Percentiles rank a stretch among this genome's conserved stretches.
Evolutionary conservation across 2,329 filamentous ascomycete species (phyloP).

Genomic region (Pyrenochaeta sp.): DNA sequence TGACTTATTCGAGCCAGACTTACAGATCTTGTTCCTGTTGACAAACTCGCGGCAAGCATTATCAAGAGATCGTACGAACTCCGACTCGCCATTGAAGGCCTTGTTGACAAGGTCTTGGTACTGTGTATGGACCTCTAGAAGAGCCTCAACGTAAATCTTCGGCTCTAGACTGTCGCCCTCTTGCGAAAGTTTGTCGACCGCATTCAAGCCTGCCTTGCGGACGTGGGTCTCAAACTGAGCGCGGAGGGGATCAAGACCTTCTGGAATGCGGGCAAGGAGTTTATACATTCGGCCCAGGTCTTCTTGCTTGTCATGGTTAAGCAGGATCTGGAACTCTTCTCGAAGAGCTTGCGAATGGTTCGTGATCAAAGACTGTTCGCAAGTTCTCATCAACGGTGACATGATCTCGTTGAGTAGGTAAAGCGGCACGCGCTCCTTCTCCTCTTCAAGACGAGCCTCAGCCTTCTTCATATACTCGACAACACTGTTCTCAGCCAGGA

Average conservation of each 20-base stretch:
- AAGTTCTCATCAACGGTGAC: conserved; percentile 81
- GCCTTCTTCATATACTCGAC: conserved; percentile 99
- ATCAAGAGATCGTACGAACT: conserved; percentile 94
- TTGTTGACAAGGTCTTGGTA: conserved; percentile 91
- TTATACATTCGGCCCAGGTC: conserved; percentile 98
- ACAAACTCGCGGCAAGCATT: conserved; percentile 98
- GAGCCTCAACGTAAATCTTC: conserved; percentile 93
- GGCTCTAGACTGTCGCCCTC: conserved; percentile 92
- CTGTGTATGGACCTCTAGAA: conserved; percentile 92
- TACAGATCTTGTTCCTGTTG: conserved; percentile 96
- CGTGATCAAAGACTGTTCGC: conserved; percentile 87
- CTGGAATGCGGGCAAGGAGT: conserved; percentile 85
- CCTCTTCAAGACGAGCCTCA: conserved; percentile 85
- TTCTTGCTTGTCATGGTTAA: conserved; percentile 93
- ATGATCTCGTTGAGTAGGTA: conserved; percentile 94
- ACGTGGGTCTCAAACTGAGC: conserved; percentile 92
- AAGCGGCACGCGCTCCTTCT: conserved; percentile 90
- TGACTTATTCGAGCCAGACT: conserved; percentile 89
- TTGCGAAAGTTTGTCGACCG: conserved; percentile 88
- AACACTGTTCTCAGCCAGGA: conserved; percentile 94
- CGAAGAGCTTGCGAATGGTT: conserved; percentile 86
- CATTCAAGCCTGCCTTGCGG: conserved; percentile 83
- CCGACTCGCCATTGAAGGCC: conserved; percentile 93
- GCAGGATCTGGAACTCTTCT: conserved; percentile 92
- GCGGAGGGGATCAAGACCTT: conserved; percentile 88